phyloP scores from a whole-genome alignment of 2,329 filamentous ascomycete genomes.

The Trichoderma sp. region DNA sequence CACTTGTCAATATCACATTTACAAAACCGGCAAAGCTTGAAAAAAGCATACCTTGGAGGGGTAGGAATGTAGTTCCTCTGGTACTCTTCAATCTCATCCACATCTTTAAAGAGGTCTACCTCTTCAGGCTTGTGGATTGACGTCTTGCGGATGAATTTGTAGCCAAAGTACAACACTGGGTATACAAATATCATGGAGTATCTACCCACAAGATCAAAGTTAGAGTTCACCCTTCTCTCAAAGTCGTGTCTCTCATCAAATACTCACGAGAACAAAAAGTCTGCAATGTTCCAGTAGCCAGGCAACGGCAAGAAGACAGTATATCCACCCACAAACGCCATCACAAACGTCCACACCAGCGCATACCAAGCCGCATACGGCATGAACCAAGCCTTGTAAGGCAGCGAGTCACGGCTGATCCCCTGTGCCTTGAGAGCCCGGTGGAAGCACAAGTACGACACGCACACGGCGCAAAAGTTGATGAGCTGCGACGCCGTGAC shows the following conservation, averaged over 20 bases:
- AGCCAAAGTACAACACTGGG: conserved; percentile 65
- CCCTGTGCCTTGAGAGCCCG: conserved; percentile 68
- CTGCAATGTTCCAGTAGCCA: conserved; percentile 63
- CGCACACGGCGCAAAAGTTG: conserved; percentile 67
- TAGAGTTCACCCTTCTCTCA: not conserved
- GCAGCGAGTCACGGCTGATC: conserved; percentile 63
- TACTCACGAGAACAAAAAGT: conserved; percentile 68
- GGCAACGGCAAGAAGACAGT: conserved; percentile 65
- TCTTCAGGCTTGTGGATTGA: conserved; percentile 55
- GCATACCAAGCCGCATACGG: conserved; percentile 71
- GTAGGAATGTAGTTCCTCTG: conserved; percentile 56
- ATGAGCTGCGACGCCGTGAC: conserved; percentile 73
- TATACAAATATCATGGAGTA: conserved; percentile 74
- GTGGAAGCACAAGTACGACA: conserved; percentile 70
- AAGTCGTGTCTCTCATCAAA: not conserved
- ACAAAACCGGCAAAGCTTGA: too few relatives aligned
- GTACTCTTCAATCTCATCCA: conserved; percentile 68
- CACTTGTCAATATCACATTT: not conserved
- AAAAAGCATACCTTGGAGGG: conserved; percentile 48
- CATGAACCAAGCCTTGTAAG: conserved; percentile 67
- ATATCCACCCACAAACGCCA: conserved; percentile 75
- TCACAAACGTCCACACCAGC: conserved; percentile 61
- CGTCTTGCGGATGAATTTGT: conserved; percentile 69
- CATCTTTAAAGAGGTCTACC: conserved; percentile 60
- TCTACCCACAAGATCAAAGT: conserved; percentile 26